phyloP scores from a whole-genome alignment of 1,284 basidiomycete genomes.

The Pseudozyma hubeiensis region DNA sequence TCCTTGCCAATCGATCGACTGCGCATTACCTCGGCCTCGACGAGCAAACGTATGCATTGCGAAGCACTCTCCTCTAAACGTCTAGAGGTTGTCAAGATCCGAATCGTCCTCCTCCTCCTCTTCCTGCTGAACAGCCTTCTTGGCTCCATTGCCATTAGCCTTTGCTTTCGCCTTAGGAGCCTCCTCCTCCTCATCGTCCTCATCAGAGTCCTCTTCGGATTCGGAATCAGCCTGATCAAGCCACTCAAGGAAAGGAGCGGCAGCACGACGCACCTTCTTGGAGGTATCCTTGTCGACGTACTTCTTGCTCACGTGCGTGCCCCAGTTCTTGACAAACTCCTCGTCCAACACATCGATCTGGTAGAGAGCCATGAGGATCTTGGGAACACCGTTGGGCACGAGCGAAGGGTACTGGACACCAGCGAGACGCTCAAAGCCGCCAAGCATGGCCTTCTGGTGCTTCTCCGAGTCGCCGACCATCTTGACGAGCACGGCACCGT shows the following conservation, averaged over 20 bases:
- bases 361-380: conserved; percentile 94
- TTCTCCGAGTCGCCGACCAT: conserved; percentile 78
- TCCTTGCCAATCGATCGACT: too few relatives aligned
- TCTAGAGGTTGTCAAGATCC: conserved; percentile 61
- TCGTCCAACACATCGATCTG: conserved; percentile 93
- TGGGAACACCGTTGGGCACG: conserved; percentile 75
- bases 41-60: too few relatives aligned
- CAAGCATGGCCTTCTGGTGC: conserved; percentile 92
- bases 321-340: conserved; percentile 90
- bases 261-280: conserved; percentile 95
- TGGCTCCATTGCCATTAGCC: conserved; percentile 22
- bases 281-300: conserved; percentile 94
- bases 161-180: conserved; percentile 24
- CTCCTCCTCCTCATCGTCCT: conserved; percentile 44
- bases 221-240: conserved; percentile 65
- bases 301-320: conserved; percentile 94
- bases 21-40: too few relatives aligned
- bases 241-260: conserved; percentile 84
- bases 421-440: conserved; percentile 66
- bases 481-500: conserved; percentile 82
- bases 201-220: conserved; percentile 64
- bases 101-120: conserved; percentile 59
- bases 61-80: not conserved
- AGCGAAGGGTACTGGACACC: conserved; percentile 63
- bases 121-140: conserved; percentile 28